Evolutionary conservation across 352 stramenopile species (phyloP), one percentile per base, ranked within the genome.

Genomic region (Globisporangium barbulae): DNA sequence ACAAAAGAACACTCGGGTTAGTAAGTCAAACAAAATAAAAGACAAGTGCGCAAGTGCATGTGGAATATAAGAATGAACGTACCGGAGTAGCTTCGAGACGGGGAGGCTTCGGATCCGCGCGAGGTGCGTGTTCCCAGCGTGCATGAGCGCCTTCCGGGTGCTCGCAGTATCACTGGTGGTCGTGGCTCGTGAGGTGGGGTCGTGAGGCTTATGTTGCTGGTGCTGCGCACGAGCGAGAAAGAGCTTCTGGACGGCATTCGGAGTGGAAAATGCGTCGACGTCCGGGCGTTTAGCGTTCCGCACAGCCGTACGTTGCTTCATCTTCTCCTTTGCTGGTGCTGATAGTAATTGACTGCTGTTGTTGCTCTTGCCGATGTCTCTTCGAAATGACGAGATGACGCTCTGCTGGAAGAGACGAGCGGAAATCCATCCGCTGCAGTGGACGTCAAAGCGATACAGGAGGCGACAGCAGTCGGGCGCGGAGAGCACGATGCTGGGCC

Each of bases 71-170:
- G 17, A 53, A 55, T 69, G 35, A 55, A 55, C 72, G 35, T 31
- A 84, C 73, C 75, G 63, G 45, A 84, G 44, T 15, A 84, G 53
- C 54, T 70, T 69, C 17, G 75, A 78, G 39, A 84, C 61, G 25
- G 75, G 75, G n/a, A 84, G 63, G 28, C 69, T 76, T 13, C 66
- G 69, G 59, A 84, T 84, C 19, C 58, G 63, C 44, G 75, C 71
- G 15, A 83, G 41, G 13, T 70, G 71, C 6, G 71, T 72, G 39
- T 81, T 84, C 5, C 74, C 75, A 22, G 68, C 61, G 2, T 30
- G 41, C n/a, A 70, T 44, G 25, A 81, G 64, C 59, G 37, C n/a
- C 31, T 50, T 50, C 21, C 54, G 65, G 41, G 21, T 28, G n/a
- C 56, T 42, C 7, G 37, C 12, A 7, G 19, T 31, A 64, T 37